Conservation (phyloP, 192 early-diverging fungal species). For the Podila minutissima region DNA sequence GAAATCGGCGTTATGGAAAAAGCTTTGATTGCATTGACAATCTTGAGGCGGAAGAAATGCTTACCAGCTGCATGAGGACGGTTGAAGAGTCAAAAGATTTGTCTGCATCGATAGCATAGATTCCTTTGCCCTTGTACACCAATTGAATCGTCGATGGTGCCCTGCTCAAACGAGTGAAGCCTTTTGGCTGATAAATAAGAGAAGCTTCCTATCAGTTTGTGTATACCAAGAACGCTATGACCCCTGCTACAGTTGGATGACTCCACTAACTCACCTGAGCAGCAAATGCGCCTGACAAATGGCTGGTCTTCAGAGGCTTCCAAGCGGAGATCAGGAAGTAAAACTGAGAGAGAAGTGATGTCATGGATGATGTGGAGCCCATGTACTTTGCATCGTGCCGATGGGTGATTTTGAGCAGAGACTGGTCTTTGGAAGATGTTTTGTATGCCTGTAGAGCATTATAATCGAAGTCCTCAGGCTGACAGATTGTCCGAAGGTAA, state of each 20-base stretch:
- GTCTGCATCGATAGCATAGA: conserved; percentile 88
- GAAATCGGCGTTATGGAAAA: not conserved
- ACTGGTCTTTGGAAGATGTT: conserved; percentile 79
- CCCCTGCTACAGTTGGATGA: not conserved
- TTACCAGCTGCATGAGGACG: conserved; percentile 77
- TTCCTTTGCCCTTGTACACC: conserved; percentile 69
- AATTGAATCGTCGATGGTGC: conserved; percentile 77
- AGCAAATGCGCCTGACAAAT: conserved; percentile 71
- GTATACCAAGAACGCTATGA: not conserved
- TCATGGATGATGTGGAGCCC: conserved; percentile 93
- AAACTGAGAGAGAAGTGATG: conserved; percentile 76
- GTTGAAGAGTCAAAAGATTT: conserved; percentile 79
- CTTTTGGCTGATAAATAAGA: conserved; percentile 47
- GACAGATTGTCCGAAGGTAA: conserved; percentile 80
- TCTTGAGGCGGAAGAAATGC: not conserved
- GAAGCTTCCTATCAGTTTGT: not conserved
- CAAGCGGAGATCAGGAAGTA: conserved; percentile 77
- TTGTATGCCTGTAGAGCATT: conserved; percentile 81
- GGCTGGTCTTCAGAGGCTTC: conserved; percentile 65
- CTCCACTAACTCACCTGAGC: conserved; percentile 56
- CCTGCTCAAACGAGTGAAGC: conserved; percentile 72
- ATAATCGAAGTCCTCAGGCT: conserved; percentile 85
- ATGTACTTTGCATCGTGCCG: conserved; percentile 65
- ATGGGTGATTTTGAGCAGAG: conserved; percentile 61
- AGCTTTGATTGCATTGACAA: not conserved